Evolutionary conservation across 805 yeast species (phyloP), one percentile per base, ranked within the genome.

Genomic region (Metschnikowia similis): DNA sequence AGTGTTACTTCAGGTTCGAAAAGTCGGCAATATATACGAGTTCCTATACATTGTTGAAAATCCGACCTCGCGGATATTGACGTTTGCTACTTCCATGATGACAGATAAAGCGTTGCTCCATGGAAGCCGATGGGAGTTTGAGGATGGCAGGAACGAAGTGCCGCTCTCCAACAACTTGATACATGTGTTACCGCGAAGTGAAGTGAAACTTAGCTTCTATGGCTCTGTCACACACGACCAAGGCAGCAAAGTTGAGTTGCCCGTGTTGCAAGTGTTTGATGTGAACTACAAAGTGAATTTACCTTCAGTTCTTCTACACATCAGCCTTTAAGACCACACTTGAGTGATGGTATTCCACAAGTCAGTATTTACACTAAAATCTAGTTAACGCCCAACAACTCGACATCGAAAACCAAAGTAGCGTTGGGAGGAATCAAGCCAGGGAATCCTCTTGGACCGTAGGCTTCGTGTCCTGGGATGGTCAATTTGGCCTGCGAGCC

Each of bases 401-500:
- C 92, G 55, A 87, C 94, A 60, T 87, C 94, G 60, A 87, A 87
- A 62, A 89, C 75, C 73, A 92, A 81, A 60, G 97, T 91, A 57
- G 97, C 95, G 71, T 89, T 89, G 61, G 97, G 97, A 58, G 98
- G 98, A 66, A 92, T 92, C 66, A 89, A 76, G 60, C 96, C 96
- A 60, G 97, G 97, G 84, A 87, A 89, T 45, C 98, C 98, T 73
- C 96, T 84, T 57, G 81, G 80, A 56, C 97, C 97, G 74, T 92
- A 92, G 60, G 95, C 98, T 75, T 88, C 86, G 63, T 83, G 82
- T 58, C 96, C 96, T 63, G 97, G 95, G 63, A 92, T 89, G 62
- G 95, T 89, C 66, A 92, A 78, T 67, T 86, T 80, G 46, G 97
- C 96, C 78, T 86, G 87, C 74, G 94, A 89, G 63, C 98, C 98